A percentile compares a stretch with the other conserved stretches of the same genome.
Conservation (phyloP, 768 basidiomycete species). For the Cystobasidium tubakii region DNA sequence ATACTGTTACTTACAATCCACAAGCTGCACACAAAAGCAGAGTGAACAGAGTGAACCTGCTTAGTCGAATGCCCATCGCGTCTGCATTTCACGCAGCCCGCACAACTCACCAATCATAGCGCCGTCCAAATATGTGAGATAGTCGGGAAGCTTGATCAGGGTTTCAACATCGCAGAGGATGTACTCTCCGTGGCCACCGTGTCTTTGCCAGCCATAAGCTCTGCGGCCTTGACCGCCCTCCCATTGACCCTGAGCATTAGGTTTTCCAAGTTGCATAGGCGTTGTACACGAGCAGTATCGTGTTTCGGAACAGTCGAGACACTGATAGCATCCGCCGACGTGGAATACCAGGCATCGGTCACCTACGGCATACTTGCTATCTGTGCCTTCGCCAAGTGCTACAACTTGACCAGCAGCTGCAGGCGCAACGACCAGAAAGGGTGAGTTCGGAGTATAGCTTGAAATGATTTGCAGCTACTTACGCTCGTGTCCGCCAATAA, state of each 20-base stretch:
- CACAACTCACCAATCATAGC: conserved; percentile 26
- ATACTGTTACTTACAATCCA: background rate
- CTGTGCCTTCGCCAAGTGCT: conserved; percentile 12
- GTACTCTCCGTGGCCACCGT: conserved; percentile 35
- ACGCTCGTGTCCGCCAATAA: conserved; percentile 30
- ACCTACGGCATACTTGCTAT: conserved; percentile 9
- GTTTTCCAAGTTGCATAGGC: conserved; percentile 13
- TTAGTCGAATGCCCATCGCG: background rate
- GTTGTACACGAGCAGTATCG: conserved; percentile 27
- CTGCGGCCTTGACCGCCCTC: conserved; percentile 9
- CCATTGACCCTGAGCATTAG: conserved; percentile 7
- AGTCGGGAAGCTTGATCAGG: conserved; percentile 32
- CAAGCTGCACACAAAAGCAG: conserved; percentile 8
- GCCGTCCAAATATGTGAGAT: conserved; percentile 25
- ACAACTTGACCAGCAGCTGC: conserved; percentile 26
- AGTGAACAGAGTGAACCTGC: background rate
- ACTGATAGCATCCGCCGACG: conserved; percentile 22
- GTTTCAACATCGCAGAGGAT: conserved; percentile 31
- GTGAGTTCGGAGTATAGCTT: too few species aligned
- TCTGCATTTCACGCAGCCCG: background rate
- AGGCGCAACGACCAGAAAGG: too few species aligned
- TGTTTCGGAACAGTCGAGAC: conserved; percentile 26
- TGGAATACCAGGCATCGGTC: conserved; percentile 31
- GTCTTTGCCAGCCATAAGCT: conserved; percentile 35
- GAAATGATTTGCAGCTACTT: background rate